Conservation (phyloP, 495 filamentous ascomycete species). For the Podospora tetraspora region DNA sequence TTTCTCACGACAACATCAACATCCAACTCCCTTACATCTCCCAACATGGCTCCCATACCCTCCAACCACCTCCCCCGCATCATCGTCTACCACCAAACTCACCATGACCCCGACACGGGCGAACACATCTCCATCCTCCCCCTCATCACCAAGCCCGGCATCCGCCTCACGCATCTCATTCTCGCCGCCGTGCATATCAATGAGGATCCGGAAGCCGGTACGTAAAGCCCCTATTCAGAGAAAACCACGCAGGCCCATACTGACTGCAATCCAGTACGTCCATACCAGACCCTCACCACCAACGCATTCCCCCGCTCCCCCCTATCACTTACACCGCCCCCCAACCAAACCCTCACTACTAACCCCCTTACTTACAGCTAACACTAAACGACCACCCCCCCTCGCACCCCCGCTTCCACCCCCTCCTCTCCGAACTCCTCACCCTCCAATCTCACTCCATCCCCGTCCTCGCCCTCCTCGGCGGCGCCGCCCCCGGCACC, state of each 20-base stretch:
- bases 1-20: background rate
- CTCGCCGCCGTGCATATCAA: constrained; percentile 79
- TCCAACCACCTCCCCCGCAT: constrained; percentile 15
- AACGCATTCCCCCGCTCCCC: too few relatives aligned
- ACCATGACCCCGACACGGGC: constrained; percentile 48
- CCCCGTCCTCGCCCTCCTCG: constrained; percentile 75
- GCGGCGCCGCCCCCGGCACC: constrained; percentile 68
- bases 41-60: constrained; percentile 15
- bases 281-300: background rate
- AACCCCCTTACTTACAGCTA: constrained; percentile 28
- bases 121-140: constrained; percentile 65
- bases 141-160: constrained; percentile 53
- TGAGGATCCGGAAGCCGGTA: constrained; percentile 44
- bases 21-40: background rate
- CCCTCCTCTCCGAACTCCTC: constrained; percentile 67
- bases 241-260: background rate
- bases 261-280: background rate
- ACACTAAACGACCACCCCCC: constrained; percentile 73
- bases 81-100: constrained; percentile 28
- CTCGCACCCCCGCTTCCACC: constrained; percentile 48
- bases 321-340: too few relatives aligned
- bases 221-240: background rate
- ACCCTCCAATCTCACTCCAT: constrained; percentile 60
- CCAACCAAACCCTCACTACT: constrained; percentile 56
- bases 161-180: constrained; percentile 64